Conservation (phyloP, 768 basidiomycete genomes). For the Punctularia strigosozonata region DNA sequence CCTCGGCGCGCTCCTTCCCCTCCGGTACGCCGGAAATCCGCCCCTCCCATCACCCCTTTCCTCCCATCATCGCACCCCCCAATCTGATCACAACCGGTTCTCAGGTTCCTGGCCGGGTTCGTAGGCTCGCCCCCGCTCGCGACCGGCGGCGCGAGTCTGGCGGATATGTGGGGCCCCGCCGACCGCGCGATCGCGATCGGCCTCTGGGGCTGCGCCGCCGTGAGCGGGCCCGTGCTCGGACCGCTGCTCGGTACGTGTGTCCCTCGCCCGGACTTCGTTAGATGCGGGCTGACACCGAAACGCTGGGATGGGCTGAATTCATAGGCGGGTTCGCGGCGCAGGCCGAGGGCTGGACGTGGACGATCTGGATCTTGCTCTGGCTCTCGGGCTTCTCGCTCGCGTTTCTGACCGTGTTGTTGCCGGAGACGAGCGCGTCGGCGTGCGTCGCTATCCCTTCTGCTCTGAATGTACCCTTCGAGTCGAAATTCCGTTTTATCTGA, state of each 20-base stretch:
- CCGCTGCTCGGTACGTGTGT: constrained; percentile 9
- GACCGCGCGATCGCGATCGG: constrained; percentile 16
- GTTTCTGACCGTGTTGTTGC: constrained; percentile 17
- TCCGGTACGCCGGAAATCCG: constrained; percentile 5
- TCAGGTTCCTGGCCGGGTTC: constrained; percentile 21
- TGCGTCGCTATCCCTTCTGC: no score
- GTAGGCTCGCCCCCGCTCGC: constrained; percentile 22
- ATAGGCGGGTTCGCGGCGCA: constrained; percentile 22
- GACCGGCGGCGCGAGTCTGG: constrained; percentile 19
- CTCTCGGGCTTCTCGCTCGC: constrained; percentile 15
- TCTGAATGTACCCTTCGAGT: no score
- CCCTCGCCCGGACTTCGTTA: neutral
- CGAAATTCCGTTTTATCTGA: no score
- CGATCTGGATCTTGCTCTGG: constrained; percentile 23
- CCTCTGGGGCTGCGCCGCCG: constrained; percentile 17
- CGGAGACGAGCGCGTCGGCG: constrained; percentile 16
- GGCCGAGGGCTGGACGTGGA: constrained; percentile 21
- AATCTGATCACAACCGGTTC: no score
- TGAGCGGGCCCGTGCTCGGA: constrained; percentile 18
- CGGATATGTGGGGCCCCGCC: constrained; percentile 10
- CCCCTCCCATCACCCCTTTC: neutral
- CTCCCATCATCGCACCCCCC: no score
- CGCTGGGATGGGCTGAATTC: no score
- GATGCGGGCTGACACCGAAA: neutral
- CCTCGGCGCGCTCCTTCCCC: constrained; percentile 18